A percentile compares a stretch with the other conserved stretches of the same genome.
Conservation (phyloP, 331 rosid species). For the Dryas integrifolia region DNA sequence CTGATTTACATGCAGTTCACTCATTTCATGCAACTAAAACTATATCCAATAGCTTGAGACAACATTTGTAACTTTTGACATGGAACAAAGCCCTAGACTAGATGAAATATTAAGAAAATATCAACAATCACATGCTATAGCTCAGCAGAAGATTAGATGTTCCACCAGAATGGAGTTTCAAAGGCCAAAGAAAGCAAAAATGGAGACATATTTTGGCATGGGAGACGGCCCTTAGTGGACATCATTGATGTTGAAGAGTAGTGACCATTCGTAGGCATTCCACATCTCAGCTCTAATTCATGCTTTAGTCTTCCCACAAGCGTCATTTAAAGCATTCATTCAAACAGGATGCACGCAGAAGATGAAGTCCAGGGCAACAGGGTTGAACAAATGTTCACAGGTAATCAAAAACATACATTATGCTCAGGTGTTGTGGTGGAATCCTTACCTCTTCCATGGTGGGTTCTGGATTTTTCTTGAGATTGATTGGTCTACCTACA, state of each 20-base stretch:
- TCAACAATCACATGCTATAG: neutral
- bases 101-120: neutral
- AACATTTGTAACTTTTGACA: neutral
- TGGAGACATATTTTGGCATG: neutral
- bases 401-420: neutral
- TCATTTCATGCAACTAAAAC: neutral
- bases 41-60: neutral
- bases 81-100: neutral
- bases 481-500: slow-evolving; percentile 77
- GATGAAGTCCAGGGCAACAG: neutral
- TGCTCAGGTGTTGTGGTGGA: neutral
- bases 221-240: neutral
- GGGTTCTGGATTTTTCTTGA: slow-evolving; percentile 69
- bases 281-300: neutral
- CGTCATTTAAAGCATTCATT: neutral
- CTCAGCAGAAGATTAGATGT: slow-evolving; percentile 5
- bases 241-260: neutral
- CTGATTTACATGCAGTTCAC: neutral
- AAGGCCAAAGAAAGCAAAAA: neutral
- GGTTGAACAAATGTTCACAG: neutral
- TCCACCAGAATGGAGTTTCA: neutral
- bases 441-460: slow-evolving; percentile 65
- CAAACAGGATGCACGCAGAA: neutral
- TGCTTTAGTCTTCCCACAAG: neutral
- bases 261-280: neutral